Evolutionary conservation across 2,329 filamentous ascomycete genomes (phyloP).

Genomic region (Teratosphaeria pseudoeucalypti): DNA sequence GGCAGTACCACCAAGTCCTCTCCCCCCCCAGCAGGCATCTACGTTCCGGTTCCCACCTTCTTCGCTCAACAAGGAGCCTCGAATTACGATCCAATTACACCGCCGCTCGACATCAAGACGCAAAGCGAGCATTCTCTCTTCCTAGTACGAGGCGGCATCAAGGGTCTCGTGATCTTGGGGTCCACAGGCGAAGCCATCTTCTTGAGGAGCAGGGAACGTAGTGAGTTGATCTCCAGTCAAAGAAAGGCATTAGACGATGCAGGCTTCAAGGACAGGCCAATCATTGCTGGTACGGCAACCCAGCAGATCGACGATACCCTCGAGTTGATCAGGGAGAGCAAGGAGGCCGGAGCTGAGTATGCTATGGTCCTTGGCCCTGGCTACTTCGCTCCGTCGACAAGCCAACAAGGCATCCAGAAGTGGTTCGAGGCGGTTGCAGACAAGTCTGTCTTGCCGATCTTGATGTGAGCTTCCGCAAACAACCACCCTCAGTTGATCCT

Average conservation of each 20-base stretch:
- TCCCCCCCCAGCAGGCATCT: slow-evolving; percentile 45
- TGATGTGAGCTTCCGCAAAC: slow-evolving; percentile 42
- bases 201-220: slow-evolving; percentile 48
- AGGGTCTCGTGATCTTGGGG: slow-evolving; percentile 52
- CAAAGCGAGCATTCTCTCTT: slow-evolving; percentile 50
- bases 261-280: slow-evolving; percentile 48
- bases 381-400: slow-evolving; percentile 52
- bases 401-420: slow-evolving; percentile 48
- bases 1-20: slow-evolving; percentile 4
- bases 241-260: slow-evolving; percentile 45
- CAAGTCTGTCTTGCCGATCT: slow-evolving; percentile 47
- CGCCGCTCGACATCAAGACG: slow-evolving; percentile 47
- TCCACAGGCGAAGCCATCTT: slow-evolving; percentile 57
- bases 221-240: slow-evolving; percentile 44
- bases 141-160: slow-evolving; percentile 50
- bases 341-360: slow-evolving; percentile 49
- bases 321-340: slow-evolving; percentile 45
- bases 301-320: slow-evolving; percentile 54
- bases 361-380: slow-evolving; percentile 54
- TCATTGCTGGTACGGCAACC: slow-evolving; percentile 53
- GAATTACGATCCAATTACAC: slow-evolving; percentile 30
- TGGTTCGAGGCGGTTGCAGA: slow-evolving; percentile 56
- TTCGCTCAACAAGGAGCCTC: slow-evolving; percentile 43
- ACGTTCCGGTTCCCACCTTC: slow-evolving; percentile 54
- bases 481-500: neutral